Percentiles rank a stretch among this genome's conserved stretches.
Conservation (phyloP, 345 rosid genomes). For the Melaleuca quinquenervia region DNA sequence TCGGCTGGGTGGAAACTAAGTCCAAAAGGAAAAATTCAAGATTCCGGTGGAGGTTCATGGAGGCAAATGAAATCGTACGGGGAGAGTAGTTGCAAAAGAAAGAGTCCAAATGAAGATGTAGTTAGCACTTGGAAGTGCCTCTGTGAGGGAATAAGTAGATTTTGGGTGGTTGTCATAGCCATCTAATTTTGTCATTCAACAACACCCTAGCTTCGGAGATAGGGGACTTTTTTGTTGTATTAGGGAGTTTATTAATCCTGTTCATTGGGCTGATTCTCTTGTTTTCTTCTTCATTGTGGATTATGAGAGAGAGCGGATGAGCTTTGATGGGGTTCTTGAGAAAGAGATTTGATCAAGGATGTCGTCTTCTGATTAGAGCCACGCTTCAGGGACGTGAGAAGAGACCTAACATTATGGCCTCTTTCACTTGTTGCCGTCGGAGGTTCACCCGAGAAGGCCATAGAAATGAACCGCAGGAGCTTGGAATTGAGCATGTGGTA, state of each 20-base stretch:
- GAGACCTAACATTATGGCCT: neutral
- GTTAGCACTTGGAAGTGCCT: constrained; percentile 31
- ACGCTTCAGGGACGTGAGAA: neutral
- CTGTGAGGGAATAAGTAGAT: constrained; percentile 12
- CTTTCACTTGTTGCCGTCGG: neutral
- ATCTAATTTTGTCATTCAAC: constrained; percentile 9
- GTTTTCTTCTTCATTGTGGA: constrained; percentile 9
- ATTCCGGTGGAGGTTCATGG: constrained; percentile 16
- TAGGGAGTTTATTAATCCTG: constrained; percentile 3
- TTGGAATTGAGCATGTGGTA: neutral
- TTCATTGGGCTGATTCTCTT: constrained; percentile 5
- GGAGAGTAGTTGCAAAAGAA: constrained; percentile 7
- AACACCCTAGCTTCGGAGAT: constrained; percentile 16
- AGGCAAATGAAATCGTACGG: constrained; percentile 32
- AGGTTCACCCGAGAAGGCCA: neutral
- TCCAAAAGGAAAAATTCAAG: constrained; percentile 23
- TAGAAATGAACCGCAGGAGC: neutral
- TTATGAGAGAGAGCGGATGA: neutral
- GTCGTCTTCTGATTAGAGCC: neutral
- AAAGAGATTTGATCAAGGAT: neutral
- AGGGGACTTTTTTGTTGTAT: constrained; percentile 5
- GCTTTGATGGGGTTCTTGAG: neutral
- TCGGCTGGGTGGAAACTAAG: constrained; percentile 14
- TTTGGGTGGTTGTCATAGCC: neutral
- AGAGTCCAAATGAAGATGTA: constrained; percentile 28